phyloP scores from a whole-genome alignment of 2,329 filamentous ascomycete genomes.

The Elsinoe ampelina region DNA sequence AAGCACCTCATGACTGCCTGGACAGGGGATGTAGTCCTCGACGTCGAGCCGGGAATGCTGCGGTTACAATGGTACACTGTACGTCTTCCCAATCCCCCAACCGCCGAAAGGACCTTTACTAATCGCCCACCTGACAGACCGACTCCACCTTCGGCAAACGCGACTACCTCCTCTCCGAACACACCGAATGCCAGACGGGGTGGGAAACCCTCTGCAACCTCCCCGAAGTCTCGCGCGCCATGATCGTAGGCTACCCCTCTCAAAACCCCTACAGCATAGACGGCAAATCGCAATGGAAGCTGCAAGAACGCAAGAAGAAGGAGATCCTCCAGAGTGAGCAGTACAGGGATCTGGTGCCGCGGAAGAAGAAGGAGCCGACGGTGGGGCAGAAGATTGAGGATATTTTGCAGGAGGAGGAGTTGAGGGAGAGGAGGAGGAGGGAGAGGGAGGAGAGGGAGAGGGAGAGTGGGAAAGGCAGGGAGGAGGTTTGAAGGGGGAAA shows the following conservation, averaged over 20 bases:
- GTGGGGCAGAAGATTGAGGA: conserved; percentile 8
- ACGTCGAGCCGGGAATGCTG: conserved; percentile 14
- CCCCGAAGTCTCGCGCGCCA: conserved; percentile 14
- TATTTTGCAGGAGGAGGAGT: conserved; percentile 3
- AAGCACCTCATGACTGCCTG: conserved; percentile 16
- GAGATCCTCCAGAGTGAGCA: background rate
- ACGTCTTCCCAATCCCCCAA: background rate
- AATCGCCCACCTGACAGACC: conserved; percentile 7
- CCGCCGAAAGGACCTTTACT: background rate
- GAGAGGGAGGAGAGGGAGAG: conserved; percentile 6
- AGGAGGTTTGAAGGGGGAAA: background rate
- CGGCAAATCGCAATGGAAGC: conserved; percentile 1
- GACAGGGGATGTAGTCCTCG: conserved; percentile 16
- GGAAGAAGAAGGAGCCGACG: conserved; percentile 8
- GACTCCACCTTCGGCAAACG: conserved; percentile 15
- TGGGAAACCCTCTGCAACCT: conserved; percentile 15
- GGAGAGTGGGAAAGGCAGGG: background rate
- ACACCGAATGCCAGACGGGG: conserved; percentile 13
- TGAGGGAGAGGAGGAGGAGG: background rate
- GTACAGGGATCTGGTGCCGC: conserved; percentile 11
- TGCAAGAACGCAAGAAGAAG: conserved; percentile 8
- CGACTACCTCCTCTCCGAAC: conserved; percentile 17
- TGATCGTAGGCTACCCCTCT: conserved; percentile 14
- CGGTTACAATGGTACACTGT: conserved; percentile 16
- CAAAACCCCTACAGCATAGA: conserved; percentile 17